phyloP scores from a whole-genome alignment of 768 basidiomycete species.

The Leccinum broughii region DNA sequence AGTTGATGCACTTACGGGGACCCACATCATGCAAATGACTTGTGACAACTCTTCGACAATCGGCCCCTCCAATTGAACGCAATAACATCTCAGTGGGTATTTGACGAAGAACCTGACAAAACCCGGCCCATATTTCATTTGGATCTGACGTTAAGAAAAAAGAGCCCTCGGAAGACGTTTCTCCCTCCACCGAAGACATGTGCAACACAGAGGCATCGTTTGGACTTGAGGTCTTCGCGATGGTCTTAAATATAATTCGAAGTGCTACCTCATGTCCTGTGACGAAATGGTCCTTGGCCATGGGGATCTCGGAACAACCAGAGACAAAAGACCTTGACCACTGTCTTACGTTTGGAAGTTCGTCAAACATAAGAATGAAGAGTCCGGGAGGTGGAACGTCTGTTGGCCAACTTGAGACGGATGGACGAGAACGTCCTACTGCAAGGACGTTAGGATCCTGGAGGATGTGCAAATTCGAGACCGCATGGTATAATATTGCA shows the following conservation, averaged over 20 bases:
- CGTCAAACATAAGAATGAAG: constrained; percentile 56
- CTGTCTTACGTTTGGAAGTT: constrained; percentile 47
- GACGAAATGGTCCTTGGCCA: constrained; percentile 48
- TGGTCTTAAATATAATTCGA: constrained; percentile 36
- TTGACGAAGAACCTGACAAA: constrained; percentile 47
- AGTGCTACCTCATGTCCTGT: constrained; percentile 49
- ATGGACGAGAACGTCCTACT: constrained; percentile 28
- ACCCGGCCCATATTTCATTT: constrained; percentile 53
- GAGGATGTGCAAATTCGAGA: constrained; percentile 62
- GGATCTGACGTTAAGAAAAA: constrained; percentile 40
- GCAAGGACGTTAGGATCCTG: constrained; percentile 48
- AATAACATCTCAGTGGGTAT: constrained; percentile 49
- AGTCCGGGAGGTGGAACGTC: constrained; percentile 61
- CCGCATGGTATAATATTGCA: constrained; percentile 59
- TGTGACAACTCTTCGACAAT: constrained; percentile 55
- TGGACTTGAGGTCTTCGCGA: constrained; percentile 16
- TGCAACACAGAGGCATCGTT: neutral
- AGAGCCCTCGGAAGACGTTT: constrained; percentile 3
- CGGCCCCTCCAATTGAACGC: constrained; percentile 36
- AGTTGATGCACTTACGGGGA: constrained; percentile 49
- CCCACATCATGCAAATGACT: constrained; percentile 62
- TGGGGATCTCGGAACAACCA: constrained; percentile 42
- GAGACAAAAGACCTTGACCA: constrained; percentile 58
- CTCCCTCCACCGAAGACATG: constrained; percentile 6
- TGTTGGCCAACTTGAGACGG: constrained; percentile 50